Base-by-base conservation (phyloP, 2,329 filamentous ascomycete genomes). In the Rutstroemia sp. region DNA sequence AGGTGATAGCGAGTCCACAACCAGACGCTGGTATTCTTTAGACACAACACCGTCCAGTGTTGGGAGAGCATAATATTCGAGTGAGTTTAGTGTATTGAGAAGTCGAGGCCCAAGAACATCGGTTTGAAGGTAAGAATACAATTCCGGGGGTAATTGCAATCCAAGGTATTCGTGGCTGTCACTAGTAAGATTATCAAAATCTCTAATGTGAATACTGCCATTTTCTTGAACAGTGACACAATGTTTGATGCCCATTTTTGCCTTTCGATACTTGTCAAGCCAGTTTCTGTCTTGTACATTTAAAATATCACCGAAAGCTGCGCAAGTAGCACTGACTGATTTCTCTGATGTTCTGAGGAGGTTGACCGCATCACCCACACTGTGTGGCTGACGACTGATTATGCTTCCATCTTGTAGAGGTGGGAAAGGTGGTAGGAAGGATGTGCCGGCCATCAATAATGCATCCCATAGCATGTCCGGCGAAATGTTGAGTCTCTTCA, bases 111-210 rank as follows among this genome's bases (percentile, higher is more conserved):
- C 84, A 62, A 97, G 83, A 45, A 96, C 75, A 37, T 90, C 94
- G 52, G 82, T 85, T 58, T 90, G 91, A 50, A 96, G 78, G 70
- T 97, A 97, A 71, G 90, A 88, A 70, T 92, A 92, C 18, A 97
- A 77, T 72, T 99, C 94, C 42, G 91, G 85, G 0, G 94, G 91
- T 5, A 99, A 77, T 58, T 92, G 87, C 58, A 95, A 82, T n/a
- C 91, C 91, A 60, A 96, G 82, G 68, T 96, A 92, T 67, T 92
- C 86, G 68, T 95, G 89, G 62, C 94, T 86, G 69, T 97, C 92
- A 47, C 80, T 81, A 2, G 94, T 92, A 19, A 91, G 81, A 54
- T 83, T 79, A 7, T 89, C 86, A 54, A 78, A 80, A 64, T 92
- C 85, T 65, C 90, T 79, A 16, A 91, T 87, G 58, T 82, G 81